phyloP scores from a whole-genome alignment of 139 green algal genomes.

The Picochlorum sp. region DNA sequence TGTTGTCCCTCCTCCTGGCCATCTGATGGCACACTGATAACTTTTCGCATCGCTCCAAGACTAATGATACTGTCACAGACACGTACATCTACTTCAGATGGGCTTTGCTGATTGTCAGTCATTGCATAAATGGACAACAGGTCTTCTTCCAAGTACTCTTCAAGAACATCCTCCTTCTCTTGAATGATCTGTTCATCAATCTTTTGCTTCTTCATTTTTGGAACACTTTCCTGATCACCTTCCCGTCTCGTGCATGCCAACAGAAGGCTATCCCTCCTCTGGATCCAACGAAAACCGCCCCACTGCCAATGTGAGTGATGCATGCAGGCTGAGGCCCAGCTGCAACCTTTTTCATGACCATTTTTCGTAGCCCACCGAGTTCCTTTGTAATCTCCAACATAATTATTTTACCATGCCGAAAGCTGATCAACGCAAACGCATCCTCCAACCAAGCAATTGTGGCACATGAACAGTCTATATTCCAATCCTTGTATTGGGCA shows the following conservation, averaged over 20 bases:
- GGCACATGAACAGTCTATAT: constrained; percentile 25
- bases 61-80: constrained; percentile 56
- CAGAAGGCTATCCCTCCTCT: constrained; percentile 75
- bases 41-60: constrained; percentile 54
- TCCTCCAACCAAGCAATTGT: constrained; percentile 25
- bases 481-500: constrained; percentile 20
- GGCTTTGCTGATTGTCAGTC: neutral
- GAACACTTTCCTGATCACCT: neutral
- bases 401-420: constrained; percentile 54
- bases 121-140: neutral
- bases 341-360: constrained; percentile 32
- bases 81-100: constrained; percentile 28
- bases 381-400: constrained; percentile 39
- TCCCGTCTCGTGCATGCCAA: constrained; percentile 25
- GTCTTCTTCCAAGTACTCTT: constrained; percentile 7
- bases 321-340: constrained; percentile 28
- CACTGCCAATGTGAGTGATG: constrained; percentile 23
- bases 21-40: constrained; percentile 18
- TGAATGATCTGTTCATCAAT: neutral
- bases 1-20: neutral
- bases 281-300: constrained; percentile 75
- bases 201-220: neutral
- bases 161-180: constrained; percentile 9
- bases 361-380: constrained; percentile 11
- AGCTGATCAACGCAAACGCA: constrained; percentile 36